These are phyloP conservation scores for Colletotrichum magnum DNA, from an alignment of 2,329 filamentous ascomycete species.

Conservation along the genomic window DNA sequence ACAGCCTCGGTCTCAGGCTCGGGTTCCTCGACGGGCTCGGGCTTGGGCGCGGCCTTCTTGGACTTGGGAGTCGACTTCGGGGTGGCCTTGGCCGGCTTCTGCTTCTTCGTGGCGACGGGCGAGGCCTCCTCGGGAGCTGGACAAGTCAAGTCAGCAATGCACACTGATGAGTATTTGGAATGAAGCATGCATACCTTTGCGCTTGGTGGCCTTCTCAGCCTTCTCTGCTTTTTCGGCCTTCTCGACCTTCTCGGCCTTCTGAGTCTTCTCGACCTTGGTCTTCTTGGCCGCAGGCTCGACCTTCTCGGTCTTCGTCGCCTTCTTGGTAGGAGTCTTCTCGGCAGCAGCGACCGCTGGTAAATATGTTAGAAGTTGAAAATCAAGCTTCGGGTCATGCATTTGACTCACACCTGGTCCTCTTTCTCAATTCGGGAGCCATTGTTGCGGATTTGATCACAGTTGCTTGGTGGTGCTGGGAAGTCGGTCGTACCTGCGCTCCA, in stretches of 20 bases:
- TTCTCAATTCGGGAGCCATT: constrained; percentile 63
- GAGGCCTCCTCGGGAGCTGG: constrained; percentile 61
- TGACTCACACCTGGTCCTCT: constrained; percentile 50
- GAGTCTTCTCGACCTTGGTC: constrained; percentile 32
- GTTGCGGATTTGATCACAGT: constrained; percentile 32
- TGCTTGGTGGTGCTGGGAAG: constrained; percentile 30
- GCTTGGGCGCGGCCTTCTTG: constrained; percentile 56
- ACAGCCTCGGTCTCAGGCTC: constrained; percentile 41
- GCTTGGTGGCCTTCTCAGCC: constrained; percentile 47
- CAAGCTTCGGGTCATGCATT: neutral
- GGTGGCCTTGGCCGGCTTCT: constrained; percentile 58
- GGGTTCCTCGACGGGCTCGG: constrained; percentile 47
- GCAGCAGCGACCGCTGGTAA: constrained; percentile 48
- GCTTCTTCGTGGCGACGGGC: constrained; percentile 60
- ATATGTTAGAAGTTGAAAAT: neutral
- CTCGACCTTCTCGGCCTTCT: constrained; percentile 47
- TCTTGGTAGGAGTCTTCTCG: constrained; percentile 50
- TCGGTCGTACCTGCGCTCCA: constrained; percentile 5
- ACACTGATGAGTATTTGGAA: neutral
- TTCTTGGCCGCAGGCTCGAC: constrained; percentile 33
- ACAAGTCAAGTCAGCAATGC: neutral
- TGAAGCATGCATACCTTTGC: constrained; percentile 51
- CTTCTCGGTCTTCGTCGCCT: constrained; percentile 36
- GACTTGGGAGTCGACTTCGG: constrained; percentile 59
- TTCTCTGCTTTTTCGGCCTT: constrained; percentile 46